Conservation (phyloP, 805 yeast genomes). For the Lipomyces spencermartinsiae region DNA sequence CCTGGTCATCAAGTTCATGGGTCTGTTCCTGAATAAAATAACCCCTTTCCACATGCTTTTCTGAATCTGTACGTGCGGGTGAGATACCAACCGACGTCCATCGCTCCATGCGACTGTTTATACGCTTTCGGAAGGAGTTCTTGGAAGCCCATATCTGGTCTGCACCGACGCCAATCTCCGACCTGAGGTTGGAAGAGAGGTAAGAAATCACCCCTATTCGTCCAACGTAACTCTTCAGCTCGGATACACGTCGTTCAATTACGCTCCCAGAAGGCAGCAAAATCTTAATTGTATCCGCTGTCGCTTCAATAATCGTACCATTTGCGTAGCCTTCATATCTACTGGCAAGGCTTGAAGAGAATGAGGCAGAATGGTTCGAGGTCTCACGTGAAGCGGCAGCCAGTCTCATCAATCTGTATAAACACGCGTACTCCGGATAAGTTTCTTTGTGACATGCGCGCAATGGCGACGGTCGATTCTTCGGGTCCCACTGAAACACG, state of each 20-base stretch:
- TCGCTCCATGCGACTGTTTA: constrained; percentile 17
- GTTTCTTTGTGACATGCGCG: constrained; percentile 43
- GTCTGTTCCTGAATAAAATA: background rate
- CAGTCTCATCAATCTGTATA: constrained; percentile 42
- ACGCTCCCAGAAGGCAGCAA: constrained; percentile 8
- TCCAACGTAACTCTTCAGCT: constrained; percentile 42
- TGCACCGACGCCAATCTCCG: constrained; percentile 29
- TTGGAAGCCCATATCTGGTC: constrained; percentile 34
- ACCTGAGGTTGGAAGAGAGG: constrained; percentile 33
- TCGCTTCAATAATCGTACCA: constrained; percentile 18
- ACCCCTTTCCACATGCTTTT: background rate
- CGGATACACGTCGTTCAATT: constrained; percentile 23
- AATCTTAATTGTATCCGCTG: constrained; percentile 10
- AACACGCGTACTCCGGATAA: constrained; percentile 45
- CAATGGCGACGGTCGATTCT: constrained; percentile 41
- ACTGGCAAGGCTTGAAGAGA: constrained; percentile 15
- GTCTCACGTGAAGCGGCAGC: constrained; percentile 13
- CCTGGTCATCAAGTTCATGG: background rate
- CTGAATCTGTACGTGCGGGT: background rate
- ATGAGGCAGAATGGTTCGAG: background rate
- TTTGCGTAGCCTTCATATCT: constrained; percentile 36
- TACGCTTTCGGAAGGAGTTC: constrained; percentile 23
- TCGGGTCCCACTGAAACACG: constrained; percentile 43
- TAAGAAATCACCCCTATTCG: constrained; percentile 44
- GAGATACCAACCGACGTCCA: constrained; percentile 16